Conservation (phyloP, 768 basidiomycete species). For the Rhizopogon rudus region DNA sequence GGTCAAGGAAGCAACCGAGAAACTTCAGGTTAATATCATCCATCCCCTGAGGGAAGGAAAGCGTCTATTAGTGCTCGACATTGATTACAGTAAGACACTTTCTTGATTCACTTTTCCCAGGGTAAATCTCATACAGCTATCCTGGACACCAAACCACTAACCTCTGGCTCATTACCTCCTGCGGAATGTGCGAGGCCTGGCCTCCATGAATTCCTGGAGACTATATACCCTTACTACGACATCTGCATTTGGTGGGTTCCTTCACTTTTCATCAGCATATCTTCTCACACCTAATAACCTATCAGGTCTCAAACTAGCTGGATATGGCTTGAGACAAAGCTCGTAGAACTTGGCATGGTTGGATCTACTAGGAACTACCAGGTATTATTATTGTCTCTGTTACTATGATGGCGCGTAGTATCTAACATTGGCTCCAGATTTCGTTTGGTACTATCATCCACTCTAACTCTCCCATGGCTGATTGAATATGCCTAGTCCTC, state of each 20-base stretch:
- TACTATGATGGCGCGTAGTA: neutral
- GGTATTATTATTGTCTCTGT: conserved; percentile 29
- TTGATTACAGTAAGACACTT: conserved; percentile 70
- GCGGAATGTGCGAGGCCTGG: conserved; percentile 78
- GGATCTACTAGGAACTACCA: conserved; percentile 68
- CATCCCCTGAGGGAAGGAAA: conserved; percentile 73
- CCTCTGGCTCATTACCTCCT: conserved; percentile 75
- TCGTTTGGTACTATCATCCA: conserved; percentile 48
- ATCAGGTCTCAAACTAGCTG: conserved; percentile 82
- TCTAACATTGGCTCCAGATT: conserved; percentile 32
- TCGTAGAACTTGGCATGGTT: conserved; percentile 83
- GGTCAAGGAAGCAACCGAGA: conserved; percentile 66
- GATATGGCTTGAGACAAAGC: conserved; percentile 86
- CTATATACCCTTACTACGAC: conserved; percentile 79
- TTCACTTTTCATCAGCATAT: neutral
- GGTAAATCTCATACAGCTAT: conserved; percentile 48
- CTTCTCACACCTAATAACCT: neutral
- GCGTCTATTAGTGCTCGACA: conserved; percentile 78
- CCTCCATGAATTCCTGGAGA: conserved; percentile 80
- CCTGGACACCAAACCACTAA: conserved; percentile 79
- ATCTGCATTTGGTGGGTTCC: conserved; percentile 74
- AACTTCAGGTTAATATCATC: conserved; percentile 66
- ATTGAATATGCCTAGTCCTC: conserved; percentile 45
- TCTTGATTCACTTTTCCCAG: neutral
- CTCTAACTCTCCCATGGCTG: neutral